Conservation (phyloP, 75 land plant genomes). For the Picea sitchensis region DNA sequence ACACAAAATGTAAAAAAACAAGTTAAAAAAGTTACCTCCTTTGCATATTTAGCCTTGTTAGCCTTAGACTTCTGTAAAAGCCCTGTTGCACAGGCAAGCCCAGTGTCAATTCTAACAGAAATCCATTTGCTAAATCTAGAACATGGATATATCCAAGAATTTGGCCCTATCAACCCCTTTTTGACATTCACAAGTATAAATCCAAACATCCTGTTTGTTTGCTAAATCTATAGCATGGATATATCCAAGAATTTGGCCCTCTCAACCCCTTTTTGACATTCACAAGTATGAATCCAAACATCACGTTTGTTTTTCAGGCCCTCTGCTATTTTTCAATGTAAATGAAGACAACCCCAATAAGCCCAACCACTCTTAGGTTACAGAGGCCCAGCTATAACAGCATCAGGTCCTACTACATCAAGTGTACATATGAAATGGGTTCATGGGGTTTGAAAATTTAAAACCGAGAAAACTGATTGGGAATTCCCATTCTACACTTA, state of each 20-base stretch:
- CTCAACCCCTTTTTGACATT: not conserved
- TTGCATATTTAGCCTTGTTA: slow-evolving; percentile 77
- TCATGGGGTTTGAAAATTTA: not conserved
- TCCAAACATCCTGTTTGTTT: not conserved
- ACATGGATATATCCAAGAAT: not conserved
- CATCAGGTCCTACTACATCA: not conserved
- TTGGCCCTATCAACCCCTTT: not conserved
- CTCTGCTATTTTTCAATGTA: not conserved
- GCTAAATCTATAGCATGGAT: not conserved
- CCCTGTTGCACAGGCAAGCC: slow-evolving; percentile 27
- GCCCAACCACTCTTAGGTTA: not conserved
- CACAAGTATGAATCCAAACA: not conserved
- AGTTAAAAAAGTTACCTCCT: slow-evolving; percentile 48
- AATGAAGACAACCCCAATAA: not conserved
- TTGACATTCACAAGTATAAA: not conserved
- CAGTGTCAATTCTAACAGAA: not conserved
- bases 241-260: not conserved
- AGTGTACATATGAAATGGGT: not conserved
- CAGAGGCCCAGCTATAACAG: not conserved
- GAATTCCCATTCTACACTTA: not conserved
- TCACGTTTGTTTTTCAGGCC: not conserved
- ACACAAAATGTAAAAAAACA: slow-evolving; percentile 1
- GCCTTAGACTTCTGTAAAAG: slow-evolving; percentile 70
- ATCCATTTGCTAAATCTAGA: not conserved
- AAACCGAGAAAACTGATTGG: not conserved